phyloP scores from a whole-genome alignment of 805 yeast genomes.

The Pichia rugopelliculosa region DNA sequence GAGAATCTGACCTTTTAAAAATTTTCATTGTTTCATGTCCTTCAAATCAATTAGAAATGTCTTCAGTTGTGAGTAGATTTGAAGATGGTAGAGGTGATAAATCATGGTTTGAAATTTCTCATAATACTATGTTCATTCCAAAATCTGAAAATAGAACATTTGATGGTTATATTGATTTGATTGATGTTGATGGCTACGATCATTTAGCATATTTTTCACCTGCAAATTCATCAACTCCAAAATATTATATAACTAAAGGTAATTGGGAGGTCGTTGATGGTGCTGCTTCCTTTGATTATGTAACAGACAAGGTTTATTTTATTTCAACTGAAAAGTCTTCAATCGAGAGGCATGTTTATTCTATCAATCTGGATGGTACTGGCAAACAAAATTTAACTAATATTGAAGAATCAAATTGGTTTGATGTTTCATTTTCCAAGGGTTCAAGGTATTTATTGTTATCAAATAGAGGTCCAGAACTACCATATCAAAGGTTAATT shows the following conservation, averaged over 20 bases:
- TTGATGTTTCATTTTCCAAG: conserved; percentile 64
- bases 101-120: conserved; percentile 75
- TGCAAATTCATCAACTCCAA: conserved; percentile 46
- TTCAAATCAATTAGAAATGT: conserved; percentile 12
- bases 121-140: conserved; percentile 53
- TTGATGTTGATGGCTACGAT: conserved; percentile 50
- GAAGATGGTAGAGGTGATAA: conserved; percentile 39
- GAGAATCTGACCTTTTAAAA: conserved; percentile 60
- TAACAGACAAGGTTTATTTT: conserved; percentile 51
- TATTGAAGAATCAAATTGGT: conserved; percentile 54
- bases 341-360: conserved; percentile 75
- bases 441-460: conserved; percentile 69
- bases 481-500: conserved; percentile 72
- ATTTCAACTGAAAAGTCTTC: conserved; percentile 71
- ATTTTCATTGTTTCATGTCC: conserved; percentile 46
- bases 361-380: conserved; percentile 49
- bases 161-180: conserved; percentile 79
- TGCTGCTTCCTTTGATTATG: conserved; percentile 52
- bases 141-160: conserved; percentile 37
- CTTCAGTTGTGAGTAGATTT: conserved; percentile 38
- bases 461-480: conserved; percentile 67
- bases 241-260: conserved; percentile 56
- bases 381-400: conserved; percentile 41
- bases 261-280: conserved; percentile 87
- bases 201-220: conserved; percentile 86